Evolutionary conservation across 176 grass and related monocot genomes (phyloP), one percentile per base, ranked within the genome.

Genomic region (Melocanna baccifera): DNA sequence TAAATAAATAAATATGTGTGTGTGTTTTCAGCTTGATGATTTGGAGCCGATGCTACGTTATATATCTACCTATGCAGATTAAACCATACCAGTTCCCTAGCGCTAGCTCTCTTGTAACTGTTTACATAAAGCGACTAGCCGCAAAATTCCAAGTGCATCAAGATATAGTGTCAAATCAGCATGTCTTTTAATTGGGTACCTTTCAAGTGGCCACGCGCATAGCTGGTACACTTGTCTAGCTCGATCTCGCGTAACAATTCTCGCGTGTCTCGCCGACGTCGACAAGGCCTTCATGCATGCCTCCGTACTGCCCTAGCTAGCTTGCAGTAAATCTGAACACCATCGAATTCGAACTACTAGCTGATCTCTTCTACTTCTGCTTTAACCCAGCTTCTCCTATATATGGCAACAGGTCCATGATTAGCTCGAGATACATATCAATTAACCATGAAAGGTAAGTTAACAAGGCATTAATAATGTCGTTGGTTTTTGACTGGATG

Each of bases 141-240:
- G 47, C 45, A 84, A 79, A 66, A 12, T 57, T 80, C 67, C 87
- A 84, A 84, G 58, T 46, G 72, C 28, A 50, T 50, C 18, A 29
- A 25, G 62, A 41, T 84, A 58, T 64, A 30, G 46, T 40, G 68
- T 55, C 61, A 42, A 76, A 67, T 84, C 71, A 67, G 20, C 23
- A 52, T 50, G 62, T 37, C 57, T 45, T 76, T 51, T 66, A 57
- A 39, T 72, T 64, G 74, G 74, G 47, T 34, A 69, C 20, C 78
- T 52, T 76, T 22, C 58, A 65, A 84, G 45, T 59, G 28, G 30
- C 23, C 63, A 86, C 69, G 56, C 50, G 20, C 53, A 62, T 68
- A 29, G 71, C 71, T 40, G 56, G 83, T 82, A 90, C 88, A 76
- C 12, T 39, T 86, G 78, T 90, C 88, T 65, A 43, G 46, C 58